phyloP scores from a whole-genome alignment of 1,284 basidiomycete species.

The Ustilago tritici region DNA sequence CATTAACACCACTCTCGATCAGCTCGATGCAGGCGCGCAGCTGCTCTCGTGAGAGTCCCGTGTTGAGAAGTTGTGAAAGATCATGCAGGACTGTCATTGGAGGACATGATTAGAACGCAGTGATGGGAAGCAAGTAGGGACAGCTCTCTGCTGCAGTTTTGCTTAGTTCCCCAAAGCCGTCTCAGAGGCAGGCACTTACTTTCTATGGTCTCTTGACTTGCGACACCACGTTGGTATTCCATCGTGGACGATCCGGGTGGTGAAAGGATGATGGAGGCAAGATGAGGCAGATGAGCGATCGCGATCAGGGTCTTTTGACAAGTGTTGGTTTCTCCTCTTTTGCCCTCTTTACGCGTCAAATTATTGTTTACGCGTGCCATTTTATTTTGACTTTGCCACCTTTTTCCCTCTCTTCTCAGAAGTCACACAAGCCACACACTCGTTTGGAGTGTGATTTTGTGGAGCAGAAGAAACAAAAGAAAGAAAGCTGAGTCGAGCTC shows the following conservation, averaged over 20 bases:
- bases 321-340: slow-evolving; percentile 28
- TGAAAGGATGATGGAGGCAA: neutral
- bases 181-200: slow-evolving; percentile 52
- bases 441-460: slow-evolving; percentile 24
- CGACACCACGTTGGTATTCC: slow-evolving; percentile 36
- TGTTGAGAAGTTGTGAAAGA: slow-evolving; percentile 84
- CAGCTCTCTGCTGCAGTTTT: slow-evolving; percentile 71
- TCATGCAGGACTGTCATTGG: slow-evolving; percentile 78
- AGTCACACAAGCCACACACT: slow-evolving; percentile 4
- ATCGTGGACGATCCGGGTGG: neutral
- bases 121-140: slow-evolving; percentile 16
- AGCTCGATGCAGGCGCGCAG: slow-evolving; percentile 83
- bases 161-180: neutral
- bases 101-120: slow-evolving; percentile 73
- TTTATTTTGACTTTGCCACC: neutral
- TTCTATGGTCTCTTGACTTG: slow-evolving; percentile 34
- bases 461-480: slow-evolving; percentile 11
- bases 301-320: neutral
- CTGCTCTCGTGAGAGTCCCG: slow-evolving; percentile 83
- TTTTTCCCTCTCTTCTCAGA: neutral
- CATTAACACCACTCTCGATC: slow-evolving; percentile 86
- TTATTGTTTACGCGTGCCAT: neutral
- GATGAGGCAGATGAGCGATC: slow-evolving; percentile 5
- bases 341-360: slow-evolving; percentile 33
- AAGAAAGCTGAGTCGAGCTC: slow-evolving; percentile 7